These are phyloP conservation scores for Aspergillus pseudoglaucus DNA, from an alignment of 2,329 filamentous ascomycete species.

Conservation along the genomic window DNA sequence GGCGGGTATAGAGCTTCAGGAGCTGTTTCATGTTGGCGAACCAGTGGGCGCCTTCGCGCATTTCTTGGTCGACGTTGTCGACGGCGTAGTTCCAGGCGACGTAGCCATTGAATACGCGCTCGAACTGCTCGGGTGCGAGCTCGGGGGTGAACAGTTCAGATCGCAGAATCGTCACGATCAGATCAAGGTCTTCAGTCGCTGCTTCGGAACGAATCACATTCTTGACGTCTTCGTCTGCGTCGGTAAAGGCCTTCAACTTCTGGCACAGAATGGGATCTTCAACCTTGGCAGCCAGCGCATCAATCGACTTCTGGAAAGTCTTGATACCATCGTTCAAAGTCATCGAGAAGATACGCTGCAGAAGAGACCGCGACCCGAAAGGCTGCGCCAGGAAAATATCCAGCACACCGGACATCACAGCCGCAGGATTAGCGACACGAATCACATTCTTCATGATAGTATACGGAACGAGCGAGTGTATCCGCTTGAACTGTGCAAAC, in stretches of 20 bases:
- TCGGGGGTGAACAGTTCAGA: conserved; percentile 69
- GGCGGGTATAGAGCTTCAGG: conserved; percentile 81
- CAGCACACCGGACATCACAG: conserved; percentile 91
- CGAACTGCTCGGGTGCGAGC: conserved; percentile 68
- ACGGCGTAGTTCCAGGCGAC: conserved; percentile 94
- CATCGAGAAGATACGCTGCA: conserved; percentile 91
- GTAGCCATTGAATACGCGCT: conserved; percentile 84
- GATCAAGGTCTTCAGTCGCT: conserved; percentile 64
- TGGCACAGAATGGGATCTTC: conserved; percentile 70
- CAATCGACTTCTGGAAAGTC: conserved; percentile 79
- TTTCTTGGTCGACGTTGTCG: conserved; percentile 77
- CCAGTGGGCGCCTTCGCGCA: conserved; percentile 81
- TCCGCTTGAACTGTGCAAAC: conserved; percentile 87
- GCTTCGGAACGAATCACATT: conserved; percentile 67
- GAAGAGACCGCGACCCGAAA: conserved; percentile 78
- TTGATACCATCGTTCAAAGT: conserved; percentile 86
- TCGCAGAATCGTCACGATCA: conserved; percentile 77
- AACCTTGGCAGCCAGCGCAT: conserved; percentile 68
- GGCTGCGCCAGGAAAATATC: conserved; percentile 95
- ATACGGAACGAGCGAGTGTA: conserved; percentile 92
- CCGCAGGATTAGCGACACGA: conserved; percentile 88
- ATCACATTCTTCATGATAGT: conserved; percentile 94
- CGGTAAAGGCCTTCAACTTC: conserved; percentile 74
- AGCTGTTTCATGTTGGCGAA: conserved; percentile 95
- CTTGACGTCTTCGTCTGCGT: conserved; percentile 70